Evolutionary conservation across 2,329 filamentous ascomycete species (phyloP).

Genomic region (Talaromyces funiculosus): DNA sequence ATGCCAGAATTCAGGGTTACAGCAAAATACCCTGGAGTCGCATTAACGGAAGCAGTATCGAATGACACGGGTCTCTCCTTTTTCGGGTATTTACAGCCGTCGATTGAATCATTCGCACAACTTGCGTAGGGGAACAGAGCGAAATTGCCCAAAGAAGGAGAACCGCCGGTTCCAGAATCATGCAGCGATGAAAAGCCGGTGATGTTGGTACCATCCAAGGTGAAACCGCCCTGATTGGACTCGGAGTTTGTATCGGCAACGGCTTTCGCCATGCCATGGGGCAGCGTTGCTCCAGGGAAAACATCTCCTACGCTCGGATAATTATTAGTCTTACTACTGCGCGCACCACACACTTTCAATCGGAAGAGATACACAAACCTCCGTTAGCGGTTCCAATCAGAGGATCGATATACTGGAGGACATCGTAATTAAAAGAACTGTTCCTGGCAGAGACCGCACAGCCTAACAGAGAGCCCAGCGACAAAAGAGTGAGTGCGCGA

Average conservation of each 20-base stretch:
- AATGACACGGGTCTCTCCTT: conserved; percentile 46
- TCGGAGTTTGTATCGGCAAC: conserved; percentile 49
- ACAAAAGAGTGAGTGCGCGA: conserved; percentile 12
- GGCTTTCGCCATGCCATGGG: conserved; percentile 54
- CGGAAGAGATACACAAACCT: conserved; percentile 20
- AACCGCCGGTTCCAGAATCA: conserved; percentile 46
- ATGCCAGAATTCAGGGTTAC: conserved; percentile 55
- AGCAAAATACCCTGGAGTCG: conserved; percentile 60
- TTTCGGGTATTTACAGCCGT: conserved; percentile 58
- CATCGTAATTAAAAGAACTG: conserved; percentile 31
- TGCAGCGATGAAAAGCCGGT: conserved; percentile 50
- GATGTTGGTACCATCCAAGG: conserved; percentile 47
- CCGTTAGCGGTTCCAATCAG: conserved; percentile 52
- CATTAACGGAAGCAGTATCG: conserved; percentile 48
- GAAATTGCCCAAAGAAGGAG: conserved; percentile 66
- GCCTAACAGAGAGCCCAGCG: conserved; percentile 10
- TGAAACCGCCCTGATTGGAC: conserved; percentile 52
- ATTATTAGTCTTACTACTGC: background rate
- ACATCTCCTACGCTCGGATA: conserved; percentile 43
- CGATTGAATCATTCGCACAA: conserved; percentile 56
- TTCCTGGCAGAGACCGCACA: conserved; percentile 13
- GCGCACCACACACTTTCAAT: background rate
- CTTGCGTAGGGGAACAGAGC: conserved; percentile 62
- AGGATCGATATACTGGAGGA: conserved; percentile 45
- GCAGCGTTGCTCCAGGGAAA: conserved; percentile 51